phyloP scores from a whole-genome alignment of 2,329 filamentous ascomycete genomes.

The Penicillium sp. region DNA sequence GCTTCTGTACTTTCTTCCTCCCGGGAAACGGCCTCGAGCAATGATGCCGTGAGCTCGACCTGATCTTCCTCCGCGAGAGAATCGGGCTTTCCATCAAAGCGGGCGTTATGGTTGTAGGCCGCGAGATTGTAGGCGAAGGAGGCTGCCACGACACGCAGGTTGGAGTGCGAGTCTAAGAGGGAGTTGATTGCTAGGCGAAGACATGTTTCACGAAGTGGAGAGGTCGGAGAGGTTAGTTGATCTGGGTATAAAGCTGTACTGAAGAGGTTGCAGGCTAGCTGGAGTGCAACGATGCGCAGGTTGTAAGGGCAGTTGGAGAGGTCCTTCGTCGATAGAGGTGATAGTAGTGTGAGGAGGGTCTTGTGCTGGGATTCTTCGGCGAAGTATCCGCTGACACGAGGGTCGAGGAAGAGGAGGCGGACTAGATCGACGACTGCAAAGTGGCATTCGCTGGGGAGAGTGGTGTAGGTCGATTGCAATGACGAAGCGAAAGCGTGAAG shows the following conservation, averaged over 20 bases:
- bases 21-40: constrained; percentile 72
- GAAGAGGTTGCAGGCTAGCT: constrained; percentile 86
- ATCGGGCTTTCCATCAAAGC: constrained; percentile 62
- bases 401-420: constrained; percentile 75
- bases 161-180: constrained; percentile 77
- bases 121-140: constrained; percentile 84
- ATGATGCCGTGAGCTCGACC: constrained; percentile 78
- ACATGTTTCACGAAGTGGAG: constrained; percentile 60
- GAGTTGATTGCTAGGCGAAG: constrained; percentile 74
- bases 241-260: constrained; percentile 72
- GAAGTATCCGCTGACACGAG: constrained; percentile 78
- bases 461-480: constrained; percentile 59
- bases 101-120: constrained; percentile 68
- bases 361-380: constrained; percentile 72
- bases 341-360: constrained; percentile 64
- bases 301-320: constrained; percentile 72
- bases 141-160: constrained; percentile 78
- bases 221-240: constrained; percentile 59
- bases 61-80: constrained; percentile 70
- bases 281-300: constrained; percentile 79
- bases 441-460: constrained; percentile 66
- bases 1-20: constrained; percentile 66
- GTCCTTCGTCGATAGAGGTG: constrained; percentile 53
- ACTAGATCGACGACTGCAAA: constrained; percentile 89
- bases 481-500: constrained; percentile 67